Evolutionary conservation across 805 yeast genomes (phyloP), one percentile per base, ranked within the genome.

Genomic region (Wickerhamiella kurtzmanii): DNA sequence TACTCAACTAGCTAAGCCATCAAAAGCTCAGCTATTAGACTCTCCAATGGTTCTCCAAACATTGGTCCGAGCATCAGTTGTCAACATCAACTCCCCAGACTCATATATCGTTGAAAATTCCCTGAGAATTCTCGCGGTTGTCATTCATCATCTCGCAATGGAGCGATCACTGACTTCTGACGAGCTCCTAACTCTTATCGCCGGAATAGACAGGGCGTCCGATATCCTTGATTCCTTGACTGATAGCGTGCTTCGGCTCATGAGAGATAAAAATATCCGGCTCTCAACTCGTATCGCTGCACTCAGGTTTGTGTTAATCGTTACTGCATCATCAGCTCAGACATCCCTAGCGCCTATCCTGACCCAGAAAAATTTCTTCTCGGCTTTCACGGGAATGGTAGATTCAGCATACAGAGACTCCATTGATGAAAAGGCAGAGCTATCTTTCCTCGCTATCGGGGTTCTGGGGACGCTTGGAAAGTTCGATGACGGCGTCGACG

Each of bases 381-480:
- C 64, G 13, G 58, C 69, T 1, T 52, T 67, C 15, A 13, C 41
- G 8, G 41, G 19, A 20, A 38, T 38, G 20, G 19, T 13, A 11
- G 41, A 38, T 20, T 22, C n/a, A 11, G 41, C 15, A 20, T 13
- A 38, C 41, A 4, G n/a, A 15, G 22, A 51, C 9, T 61, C 65
- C 15, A 59, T 22, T 8, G 22, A 60, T 41, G 72, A 6, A 8
- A 25, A 25, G 11, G 41, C 41, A 8, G n/a, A 15, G 22, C 22
- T 11, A 17, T 13, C 70, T 2, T 56, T 67, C 36, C 45, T 56
- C 1, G 51, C 64, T 20, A 50, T 67, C 18, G 71, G 70, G 3
- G 50, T 66, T 2, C 53, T 67, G n/a, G 59, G 68, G 4, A 62
- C 60, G 43, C 56, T 64, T 46, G 64, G 65, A 52, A 60, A 58